Conservation (phyloP, 2,329 filamentous ascomycete genomes). For the Ceratocystiopsis minuta region DNA sequence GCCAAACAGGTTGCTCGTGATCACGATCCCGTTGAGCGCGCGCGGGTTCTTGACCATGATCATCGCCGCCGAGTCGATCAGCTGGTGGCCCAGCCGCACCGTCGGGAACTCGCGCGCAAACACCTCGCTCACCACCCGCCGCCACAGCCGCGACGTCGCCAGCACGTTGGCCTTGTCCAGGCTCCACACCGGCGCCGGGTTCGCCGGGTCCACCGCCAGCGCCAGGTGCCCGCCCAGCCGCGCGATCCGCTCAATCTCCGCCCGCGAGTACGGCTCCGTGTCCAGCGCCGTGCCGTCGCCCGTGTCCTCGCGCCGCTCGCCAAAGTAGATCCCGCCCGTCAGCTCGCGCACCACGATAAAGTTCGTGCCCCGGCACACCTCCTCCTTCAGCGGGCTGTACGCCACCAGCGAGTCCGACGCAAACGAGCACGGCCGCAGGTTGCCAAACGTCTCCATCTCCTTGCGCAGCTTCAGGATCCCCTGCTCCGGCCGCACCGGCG, state of each 20-base stretch:
- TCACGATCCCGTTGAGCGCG: constrained; percentile 72
- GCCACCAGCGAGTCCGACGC: constrained; percentile 72
- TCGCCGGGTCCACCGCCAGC: constrained; percentile 46
- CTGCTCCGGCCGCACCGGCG: constrained; percentile 70
- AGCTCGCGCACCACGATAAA: constrained; percentile 86
- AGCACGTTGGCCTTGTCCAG: constrained; percentile 96
- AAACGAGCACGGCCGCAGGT: constrained; percentile 92
- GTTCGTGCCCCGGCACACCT: constrained; percentile 72
- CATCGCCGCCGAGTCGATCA: constrained; percentile 96
- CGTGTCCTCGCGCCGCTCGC: constrained; percentile 64
- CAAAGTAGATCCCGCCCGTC: constrained; percentile 90
- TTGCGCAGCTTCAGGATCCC: constrained; percentile 82
- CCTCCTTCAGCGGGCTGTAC: constrained; percentile 69
- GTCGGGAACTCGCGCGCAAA: constrained; percentile 82
- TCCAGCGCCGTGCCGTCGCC: constrained; percentile 62
- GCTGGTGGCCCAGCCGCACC: constrained; percentile 66
- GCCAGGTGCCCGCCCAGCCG: constrained; percentile 69
- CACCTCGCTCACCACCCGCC: constrained; percentile 68
- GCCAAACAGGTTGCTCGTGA: constrained; percentile 88
- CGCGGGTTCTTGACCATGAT: constrained; percentile 89
- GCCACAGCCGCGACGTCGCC: constrained; percentile 76
- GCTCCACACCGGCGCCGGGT: constrained; percentile 59
- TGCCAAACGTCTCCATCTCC: constrained; percentile 85
- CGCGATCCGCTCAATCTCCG: constrained; percentile 77
- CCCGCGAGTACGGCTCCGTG: constrained; percentile 68